Percentiles rank a stretch among this genome's conserved stretches.
Evolutionary conservation across 2,329 filamentous ascomycete species (phyloP).

Genomic region (Verticillium dahliae): DNA sequence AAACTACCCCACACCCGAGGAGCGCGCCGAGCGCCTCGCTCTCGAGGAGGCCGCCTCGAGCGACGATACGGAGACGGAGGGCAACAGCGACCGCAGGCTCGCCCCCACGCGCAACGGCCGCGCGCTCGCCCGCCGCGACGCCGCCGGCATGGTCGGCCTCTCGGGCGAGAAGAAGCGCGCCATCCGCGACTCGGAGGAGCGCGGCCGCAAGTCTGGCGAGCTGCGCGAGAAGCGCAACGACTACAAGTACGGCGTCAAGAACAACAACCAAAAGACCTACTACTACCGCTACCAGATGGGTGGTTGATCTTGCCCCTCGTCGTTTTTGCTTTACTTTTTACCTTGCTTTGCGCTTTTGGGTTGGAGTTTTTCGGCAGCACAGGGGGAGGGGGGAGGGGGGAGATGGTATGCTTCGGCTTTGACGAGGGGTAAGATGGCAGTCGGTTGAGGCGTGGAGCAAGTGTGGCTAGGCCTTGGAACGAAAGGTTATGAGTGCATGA

Average conservation of each 20-base stretch:
- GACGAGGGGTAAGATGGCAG: no score
- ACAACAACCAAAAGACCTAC: slow-evolving; percentile 66
- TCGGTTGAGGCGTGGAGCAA: background rate
- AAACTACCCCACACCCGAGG: slow-evolving; percentile 72
- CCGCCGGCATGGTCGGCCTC: slow-evolving; percentile 73
- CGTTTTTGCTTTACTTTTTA: background rate
- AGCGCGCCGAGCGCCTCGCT: slow-evolving; percentile 62
- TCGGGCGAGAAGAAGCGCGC: slow-evolving; percentile 68
- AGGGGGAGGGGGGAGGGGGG: background rate
- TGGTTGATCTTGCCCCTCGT: slow-evolving; percentile 25
- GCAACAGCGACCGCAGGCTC: slow-evolving; percentile 24
- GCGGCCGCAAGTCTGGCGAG: slow-evolving; percentile 59
- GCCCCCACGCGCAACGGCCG: slow-evolving; percentile 33
- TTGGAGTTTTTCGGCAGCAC: background rate
- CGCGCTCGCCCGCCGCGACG: slow-evolving; percentile 58
- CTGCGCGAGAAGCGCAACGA: slow-evolving; percentile 57
- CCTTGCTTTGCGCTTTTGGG: background rate
- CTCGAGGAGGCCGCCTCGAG: slow-evolving; percentile 38
- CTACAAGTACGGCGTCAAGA: slow-evolving; percentile 67
- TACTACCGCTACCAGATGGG: slow-evolving; percentile 43
- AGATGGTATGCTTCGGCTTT: background rate
- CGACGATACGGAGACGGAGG: slow-evolving; percentile 29
- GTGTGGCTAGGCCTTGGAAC: background rate
- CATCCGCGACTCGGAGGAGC: slow-evolving; percentile 60
- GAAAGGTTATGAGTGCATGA: background rate